A percentile compares a stretch with the other conserved stretches of the same genome.
Evolutionary conservation across 495 filamentous ascomycete species (phyloP).

Genomic region (Pseudoneurospora amorphoporcata): DNA sequence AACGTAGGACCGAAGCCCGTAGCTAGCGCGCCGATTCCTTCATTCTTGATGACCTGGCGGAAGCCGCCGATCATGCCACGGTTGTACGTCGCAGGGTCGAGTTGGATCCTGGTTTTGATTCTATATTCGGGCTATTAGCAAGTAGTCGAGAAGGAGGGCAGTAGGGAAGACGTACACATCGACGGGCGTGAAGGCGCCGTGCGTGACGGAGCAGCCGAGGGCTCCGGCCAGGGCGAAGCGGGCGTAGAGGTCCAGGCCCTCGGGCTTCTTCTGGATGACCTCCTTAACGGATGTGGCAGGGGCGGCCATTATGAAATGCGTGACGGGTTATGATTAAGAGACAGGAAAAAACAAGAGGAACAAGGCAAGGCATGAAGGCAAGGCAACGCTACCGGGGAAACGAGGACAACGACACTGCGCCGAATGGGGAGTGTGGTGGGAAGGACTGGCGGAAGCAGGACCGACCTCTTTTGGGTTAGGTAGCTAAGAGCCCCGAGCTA

Average conservation of each 20-base stretch:
- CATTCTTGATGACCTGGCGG: constrained; percentile 54
- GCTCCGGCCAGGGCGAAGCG: constrained; percentile 76
- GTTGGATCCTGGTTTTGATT: constrained; percentile 68
- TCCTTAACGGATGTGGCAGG: not conserved
- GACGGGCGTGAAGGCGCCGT: constrained; percentile 71
- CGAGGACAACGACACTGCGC: not conserved
- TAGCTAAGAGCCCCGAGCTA: no score
- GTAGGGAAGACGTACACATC: constrained; percentile 61
- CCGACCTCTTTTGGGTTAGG: no score
- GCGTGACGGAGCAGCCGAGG: constrained; percentile 76
- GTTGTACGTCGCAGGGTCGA: constrained; percentile 62
- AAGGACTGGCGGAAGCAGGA: not conserved
- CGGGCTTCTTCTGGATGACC: not conserved
- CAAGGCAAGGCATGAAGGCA: not conserved
- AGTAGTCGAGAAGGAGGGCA: not conserved
- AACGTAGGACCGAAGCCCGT: constrained; percentile 64
- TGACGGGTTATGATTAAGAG: not conserved
- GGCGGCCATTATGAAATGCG: not conserved
- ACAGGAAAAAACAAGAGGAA: not conserved
- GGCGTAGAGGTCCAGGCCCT: constrained; percentile 14
- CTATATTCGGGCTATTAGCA: constrained; percentile 27
- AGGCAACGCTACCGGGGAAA: not conserved
- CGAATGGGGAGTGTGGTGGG: not conserved
- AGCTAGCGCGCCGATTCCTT: constrained; percentile 59
- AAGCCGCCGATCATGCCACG: constrained; percentile 59